Evolutionary conservation across 2,329 filamentous ascomycete species (phyloP).

Genomic region (Neopestalotiopsis sp.): DNA sequence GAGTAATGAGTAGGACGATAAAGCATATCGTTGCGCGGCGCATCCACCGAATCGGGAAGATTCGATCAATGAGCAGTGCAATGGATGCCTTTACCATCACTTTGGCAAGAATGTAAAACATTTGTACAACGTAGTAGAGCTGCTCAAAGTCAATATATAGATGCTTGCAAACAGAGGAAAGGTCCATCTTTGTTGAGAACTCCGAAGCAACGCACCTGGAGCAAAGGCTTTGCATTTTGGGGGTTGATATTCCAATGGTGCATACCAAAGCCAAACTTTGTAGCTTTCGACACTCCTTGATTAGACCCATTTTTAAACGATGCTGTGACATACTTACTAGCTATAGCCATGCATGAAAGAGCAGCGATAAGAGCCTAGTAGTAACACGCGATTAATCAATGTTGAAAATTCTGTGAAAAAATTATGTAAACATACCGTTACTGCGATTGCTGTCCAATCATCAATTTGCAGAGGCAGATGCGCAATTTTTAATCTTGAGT

Average conservation of each 20-base stretch:
- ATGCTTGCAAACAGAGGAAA: no score
- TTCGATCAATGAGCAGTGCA: not conserved
- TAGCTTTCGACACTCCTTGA: not conserved
- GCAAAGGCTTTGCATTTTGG: not conserved
- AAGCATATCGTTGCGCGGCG: not conserved
- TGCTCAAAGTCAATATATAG: not conserved
- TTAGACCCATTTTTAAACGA: not conserved
- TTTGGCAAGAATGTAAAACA: conserved; percentile 1
- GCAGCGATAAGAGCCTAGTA: not conserved
- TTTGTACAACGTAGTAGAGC: conserved; percentile 3
- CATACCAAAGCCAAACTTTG: not conserved
- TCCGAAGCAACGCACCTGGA: not conserved
- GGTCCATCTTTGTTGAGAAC: no score
- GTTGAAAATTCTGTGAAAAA: not conserved
- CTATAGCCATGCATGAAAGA: not conserved
- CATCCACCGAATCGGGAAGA: conserved; percentile 5
- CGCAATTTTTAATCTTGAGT: not conserved
- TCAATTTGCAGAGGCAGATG: not conserved
- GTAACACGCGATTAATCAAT: not conserved
- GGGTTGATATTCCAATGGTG: conserved; percentile 1
- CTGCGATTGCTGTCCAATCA: not conserved
- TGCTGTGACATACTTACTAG: not conserved
- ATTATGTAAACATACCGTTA: not conserved
- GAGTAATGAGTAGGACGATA: not conserved
- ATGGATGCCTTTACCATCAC: not conserved